Percentiles rank a stretch among this genome's conserved stretches.
phyloP scores from a whole-genome alignment of 495 filamentous ascomycete genomes.

The Hyaloscypha bicolor region DNA sequence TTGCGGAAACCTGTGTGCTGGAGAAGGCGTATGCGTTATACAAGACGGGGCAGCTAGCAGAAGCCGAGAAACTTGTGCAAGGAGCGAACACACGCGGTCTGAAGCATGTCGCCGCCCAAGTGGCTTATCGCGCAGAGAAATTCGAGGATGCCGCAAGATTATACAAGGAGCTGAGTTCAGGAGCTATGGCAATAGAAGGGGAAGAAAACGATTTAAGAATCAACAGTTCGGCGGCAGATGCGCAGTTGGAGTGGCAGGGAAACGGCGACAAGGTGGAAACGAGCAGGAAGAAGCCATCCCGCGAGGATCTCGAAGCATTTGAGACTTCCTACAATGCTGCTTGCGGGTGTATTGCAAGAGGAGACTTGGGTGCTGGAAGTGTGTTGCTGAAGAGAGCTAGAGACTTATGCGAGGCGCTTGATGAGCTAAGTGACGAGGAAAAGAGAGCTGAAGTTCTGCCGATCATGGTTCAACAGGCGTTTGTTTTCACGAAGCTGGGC shows the following conservation, averaged over 20 bases:
- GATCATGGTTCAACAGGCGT: conserved; percentile 85
- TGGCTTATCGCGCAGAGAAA: conserved; percentile 81
- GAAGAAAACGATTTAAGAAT: conserved; percentile 88
- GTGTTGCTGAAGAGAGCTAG: conserved; percentile 81
- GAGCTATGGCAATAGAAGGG: conserved; percentile 49
- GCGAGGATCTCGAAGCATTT: conserved; percentile 86
- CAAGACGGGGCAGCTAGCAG: conserved; percentile 74
- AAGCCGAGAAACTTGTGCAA: conserved; percentile 60
- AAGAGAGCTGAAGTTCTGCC: conserved; percentile 81
- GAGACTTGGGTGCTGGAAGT: conserved; percentile 72
- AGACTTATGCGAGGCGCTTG: conserved; percentile 82
- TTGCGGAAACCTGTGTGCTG: conserved; percentile 67
- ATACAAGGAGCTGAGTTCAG: conserved; percentile 63
- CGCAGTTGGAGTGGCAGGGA: conserved; percentile 85
- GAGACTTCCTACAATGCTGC: conserved; percentile 94
- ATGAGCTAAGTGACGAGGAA: conserved; percentile 83
- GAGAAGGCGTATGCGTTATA: conserved; percentile 94
- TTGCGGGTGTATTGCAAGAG: conserved; percentile 79
- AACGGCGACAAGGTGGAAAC: conserved; percentile 42
- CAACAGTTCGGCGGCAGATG: conserved; percentile 77
- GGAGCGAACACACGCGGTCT: conserved; percentile 54
- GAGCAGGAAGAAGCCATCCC: conserved; percentile 52
- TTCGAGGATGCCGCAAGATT: conserved; percentile 71
- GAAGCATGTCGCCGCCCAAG: conserved; percentile 86
- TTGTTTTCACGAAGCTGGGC: conserved; percentile 71